Conservation (phyloP, 768 basidiomycete species). For the Phylloporus sp. region DNA sequence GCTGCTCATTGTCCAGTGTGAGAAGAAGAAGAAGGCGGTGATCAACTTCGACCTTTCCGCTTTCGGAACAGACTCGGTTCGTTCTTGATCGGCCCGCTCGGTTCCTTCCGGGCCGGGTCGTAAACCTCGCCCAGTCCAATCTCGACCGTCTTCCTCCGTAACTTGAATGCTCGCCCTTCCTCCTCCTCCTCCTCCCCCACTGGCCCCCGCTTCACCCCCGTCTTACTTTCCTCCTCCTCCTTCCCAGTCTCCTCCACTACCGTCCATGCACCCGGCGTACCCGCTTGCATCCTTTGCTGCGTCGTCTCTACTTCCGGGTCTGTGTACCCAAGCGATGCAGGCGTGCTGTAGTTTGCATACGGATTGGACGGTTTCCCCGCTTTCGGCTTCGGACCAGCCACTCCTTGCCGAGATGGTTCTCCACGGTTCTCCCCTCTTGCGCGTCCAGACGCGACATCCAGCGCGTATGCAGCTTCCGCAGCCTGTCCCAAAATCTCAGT, state of each 20-base stretch:
- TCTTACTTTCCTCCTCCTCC: neutral
- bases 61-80: conserved; percentile 22
- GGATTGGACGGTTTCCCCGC: conserved; percentile 54
- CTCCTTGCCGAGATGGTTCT: neutral
- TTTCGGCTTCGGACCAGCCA: conserved; percentile 35
- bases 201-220: conserved; percentile 28
- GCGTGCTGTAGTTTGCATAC: conserved; percentile 84
- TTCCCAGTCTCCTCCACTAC: conserved; percentile 37
- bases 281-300: conserved; percentile 56
- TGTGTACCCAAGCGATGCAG: conserved; percentile 72
- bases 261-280: conserved; percentile 76
- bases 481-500: conserved; percentile 41
- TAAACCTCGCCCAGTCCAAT: conserved; percentile 74
- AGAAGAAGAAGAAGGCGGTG: too few relatives aligned
- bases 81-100: conserved; percentile 4
- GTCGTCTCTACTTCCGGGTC: conserved; percentile 77
- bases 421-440: conserved; percentile 30
- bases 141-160: conserved; percentile 57
- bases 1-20: too few relatives aligned
- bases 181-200: conserved; percentile 47
- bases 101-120: conserved; percentile 51
- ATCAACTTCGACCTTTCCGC: conserved; percentile 6
- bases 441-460: conserved; percentile 67
- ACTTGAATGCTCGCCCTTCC: conserved; percentile 53
- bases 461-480: conserved; percentile 73